Evolutionary conservation across 306 rosid species (phyloP), one percentile per base, ranked within the genome.

Genomic region (Cucurbita maxima): DNA sequence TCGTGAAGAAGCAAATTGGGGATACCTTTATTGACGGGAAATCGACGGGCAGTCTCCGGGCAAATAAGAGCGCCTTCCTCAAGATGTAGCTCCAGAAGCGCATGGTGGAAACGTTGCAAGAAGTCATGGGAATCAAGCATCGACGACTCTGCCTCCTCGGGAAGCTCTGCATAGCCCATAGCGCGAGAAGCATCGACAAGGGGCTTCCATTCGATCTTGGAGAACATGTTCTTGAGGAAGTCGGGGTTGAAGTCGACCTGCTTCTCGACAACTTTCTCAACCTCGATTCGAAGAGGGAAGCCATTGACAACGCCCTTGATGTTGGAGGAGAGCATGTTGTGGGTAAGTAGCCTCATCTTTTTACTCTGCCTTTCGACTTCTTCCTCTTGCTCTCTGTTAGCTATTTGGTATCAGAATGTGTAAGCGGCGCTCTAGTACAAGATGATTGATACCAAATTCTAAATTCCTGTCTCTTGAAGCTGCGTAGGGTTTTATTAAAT

Each of bases 1-100:
- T 91, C 97, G 18, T 91, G 99, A 56, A 94, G 97, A 62, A 91
- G 90, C 97, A 94, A 84, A 76, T 91, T 94, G 15, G 99, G 99
- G 53, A 89, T 91, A 0, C 99, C 97, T 80, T 91, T 94, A 5
- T 5, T 86, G 13, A 94, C 89, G 0, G 96, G 96, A 73, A 91
- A 94, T n/a, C 84, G 77, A 5, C 99, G 85, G 47, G 81, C 89
- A 0, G 97, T 87, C 80, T 91, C 89, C 0, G 97, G 97, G 66
- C 99, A 94, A 64, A 91, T 60, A 66, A 91, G 99, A 1, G 87
- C 90, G 15, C 96, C 97, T 71, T 91, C 96, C 78, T 94, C 96
- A 4, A 91, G 97, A 81, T 91, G 96, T 74, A 94, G 91, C 83
- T 94, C 92, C 59, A 94, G 74, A 71, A 94, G 96, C 3, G 91